Conservation (phyloP, 176 grass and related monocot species). For the Ananas comosus region DNA sequence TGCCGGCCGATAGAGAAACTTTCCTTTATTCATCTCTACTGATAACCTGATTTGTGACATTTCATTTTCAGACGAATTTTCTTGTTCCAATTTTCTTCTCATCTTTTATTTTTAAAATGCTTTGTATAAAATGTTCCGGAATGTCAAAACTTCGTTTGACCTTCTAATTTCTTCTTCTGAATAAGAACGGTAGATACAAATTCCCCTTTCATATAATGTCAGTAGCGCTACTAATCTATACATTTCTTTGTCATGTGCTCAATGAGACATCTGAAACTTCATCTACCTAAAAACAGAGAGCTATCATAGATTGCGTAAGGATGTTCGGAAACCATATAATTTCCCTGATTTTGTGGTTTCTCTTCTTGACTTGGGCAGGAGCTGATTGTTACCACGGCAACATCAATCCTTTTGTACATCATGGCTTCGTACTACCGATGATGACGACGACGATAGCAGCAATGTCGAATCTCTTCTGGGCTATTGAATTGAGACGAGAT, state of each 20-base stretch:
- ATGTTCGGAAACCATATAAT: conserved; percentile 2
- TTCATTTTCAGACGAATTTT: no score
- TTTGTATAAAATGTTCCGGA: no score
- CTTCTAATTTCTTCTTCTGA: no score
- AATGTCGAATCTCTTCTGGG: neutral
- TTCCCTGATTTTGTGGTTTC: conserved; percentile 2
- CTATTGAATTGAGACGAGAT: neutral
- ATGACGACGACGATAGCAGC: conserved; percentile 6
- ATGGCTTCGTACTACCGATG: conserved; percentile 51
- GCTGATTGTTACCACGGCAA: conserved; percentile 38
- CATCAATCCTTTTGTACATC: conserved; percentile 44
- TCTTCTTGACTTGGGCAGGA: conserved; percentile 31
- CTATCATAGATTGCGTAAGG: neutral
- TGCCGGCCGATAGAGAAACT: no score
- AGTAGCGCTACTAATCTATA: neutral
- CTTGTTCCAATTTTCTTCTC: no score
- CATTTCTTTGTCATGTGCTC: conserved; percentile 8
- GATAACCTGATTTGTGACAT: no score
- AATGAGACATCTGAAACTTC: neutral
- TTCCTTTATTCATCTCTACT: no score
- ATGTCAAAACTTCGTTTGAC: no score
- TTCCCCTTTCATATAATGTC: conserved; percentile 13
- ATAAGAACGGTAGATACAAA: no score
- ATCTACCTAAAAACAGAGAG: neutral
- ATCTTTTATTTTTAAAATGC: no score